These are phyloP conservation scores for Peronospora tabacina DNA, from an alignment of 352 stramenopile species.

Conservation along the genomic window DNA sequence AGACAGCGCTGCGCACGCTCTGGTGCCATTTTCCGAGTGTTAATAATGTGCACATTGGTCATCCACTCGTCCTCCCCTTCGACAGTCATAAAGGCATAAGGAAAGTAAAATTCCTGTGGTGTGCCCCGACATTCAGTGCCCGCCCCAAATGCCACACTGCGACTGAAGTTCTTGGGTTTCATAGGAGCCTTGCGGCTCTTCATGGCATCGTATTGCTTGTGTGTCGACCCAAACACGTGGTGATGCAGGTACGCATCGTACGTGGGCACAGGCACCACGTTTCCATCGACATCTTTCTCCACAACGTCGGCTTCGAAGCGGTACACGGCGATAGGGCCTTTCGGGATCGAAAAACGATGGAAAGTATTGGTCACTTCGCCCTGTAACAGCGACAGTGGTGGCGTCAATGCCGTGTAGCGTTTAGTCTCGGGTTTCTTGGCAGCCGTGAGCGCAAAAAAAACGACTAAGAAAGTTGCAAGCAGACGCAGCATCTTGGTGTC, in stretches of 20 bases:
- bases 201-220: slow-evolving; percentile 50
- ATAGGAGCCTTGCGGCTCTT: slow-evolving; percentile 53
- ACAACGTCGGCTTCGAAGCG: slow-evolving; percentile 74
- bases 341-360: slow-evolving; percentile 60
- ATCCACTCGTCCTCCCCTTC: slow-evolving; percentile 73
- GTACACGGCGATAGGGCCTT: slow-evolving; percentile 75
- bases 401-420: slow-evolving; percentile 60
- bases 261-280: slow-evolving; percentile 44
- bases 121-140: slow-evolving; percentile 73
- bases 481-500: slow-evolving; percentile 9
- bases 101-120: slow-evolving; percentile 70
- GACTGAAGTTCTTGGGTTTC: slow-evolving; percentile 64
- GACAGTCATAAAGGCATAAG: slow-evolving; percentile 75
- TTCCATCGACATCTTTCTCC: slow-evolving; percentile 38
- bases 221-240: slow-evolving; percentile 68
- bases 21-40: slow-evolving; percentile 51
- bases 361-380: slow-evolving; percentile 75
- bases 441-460: slow-evolving; percentile 1
- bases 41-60: slow-evolving; percentile 78
- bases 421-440: slow-evolving; percentile 33
- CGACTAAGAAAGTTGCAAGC: slow-evolving; percentile 4
- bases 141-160: slow-evolving; percentile 68
- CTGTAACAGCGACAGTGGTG: slow-evolving; percentile 47
- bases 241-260: slow-evolving; percentile 81
- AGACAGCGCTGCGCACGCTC: slow-evolving; percentile 51